Percentiles rank a stretch among this genome's conserved stretches.
Conservation (phyloP, 805 yeast species). For the Cyberlindnera maritima region DNA sequence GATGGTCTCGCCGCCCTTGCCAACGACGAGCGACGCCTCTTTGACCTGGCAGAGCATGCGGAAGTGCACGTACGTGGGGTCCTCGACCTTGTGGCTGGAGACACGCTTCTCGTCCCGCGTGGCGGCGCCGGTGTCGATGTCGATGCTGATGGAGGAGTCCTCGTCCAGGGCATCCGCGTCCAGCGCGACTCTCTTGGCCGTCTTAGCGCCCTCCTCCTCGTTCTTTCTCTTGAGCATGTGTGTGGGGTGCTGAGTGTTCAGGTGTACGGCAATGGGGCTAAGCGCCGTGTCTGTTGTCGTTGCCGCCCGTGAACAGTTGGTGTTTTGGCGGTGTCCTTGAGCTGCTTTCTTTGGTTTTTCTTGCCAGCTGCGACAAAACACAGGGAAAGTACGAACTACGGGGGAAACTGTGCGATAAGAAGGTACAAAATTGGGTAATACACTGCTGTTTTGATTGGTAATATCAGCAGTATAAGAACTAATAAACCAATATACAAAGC, state of each 20-base stretch:
- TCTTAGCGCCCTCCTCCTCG: constrained; percentile 46
- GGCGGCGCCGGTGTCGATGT: constrained; percentile 10
- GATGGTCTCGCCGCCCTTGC: constrained; percentile 77
- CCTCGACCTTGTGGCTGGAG: constrained; percentile 37
- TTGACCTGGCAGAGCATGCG: constrained; percentile 74
- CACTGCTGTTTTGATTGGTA: no score
- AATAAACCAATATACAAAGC: no score
- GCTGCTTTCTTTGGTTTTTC: no score
- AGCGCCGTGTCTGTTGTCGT: background rate
- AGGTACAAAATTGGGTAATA: no score
- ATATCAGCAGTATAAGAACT: no score
- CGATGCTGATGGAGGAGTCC: constrained; percentile 3
- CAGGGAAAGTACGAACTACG: no score
- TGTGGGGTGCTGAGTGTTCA: background rate
- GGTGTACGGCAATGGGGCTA: background rate
- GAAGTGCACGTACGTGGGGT: constrained; percentile 61
- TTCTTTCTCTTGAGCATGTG: constrained; percentile 56
- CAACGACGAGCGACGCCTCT: constrained; percentile 74
- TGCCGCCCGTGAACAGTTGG: background rate
- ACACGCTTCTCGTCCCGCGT: constrained; percentile 6
- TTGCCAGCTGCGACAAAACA: no score
- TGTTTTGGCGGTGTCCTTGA: constrained; percentile 1
- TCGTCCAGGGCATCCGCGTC: constrained; percentile 54
- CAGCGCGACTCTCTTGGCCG: constrained; percentile 64
- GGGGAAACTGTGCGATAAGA: no score